Conservation (phyloP, 192 early-diverging fungal genomes). For the Gorgonomyces haynaldii region DNA sequence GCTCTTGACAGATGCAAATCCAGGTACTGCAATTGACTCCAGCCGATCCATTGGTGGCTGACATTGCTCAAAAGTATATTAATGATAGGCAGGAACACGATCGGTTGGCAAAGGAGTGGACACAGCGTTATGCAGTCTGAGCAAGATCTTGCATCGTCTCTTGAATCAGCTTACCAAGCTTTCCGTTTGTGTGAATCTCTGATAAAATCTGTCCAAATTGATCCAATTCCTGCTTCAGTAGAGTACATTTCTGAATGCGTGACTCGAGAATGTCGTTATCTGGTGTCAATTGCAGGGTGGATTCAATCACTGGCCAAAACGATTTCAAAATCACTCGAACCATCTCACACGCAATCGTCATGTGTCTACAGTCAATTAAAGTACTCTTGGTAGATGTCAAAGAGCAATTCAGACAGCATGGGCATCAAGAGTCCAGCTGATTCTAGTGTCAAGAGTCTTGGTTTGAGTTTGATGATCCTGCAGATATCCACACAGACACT, state of each 20-base stretch:
- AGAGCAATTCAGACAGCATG: slow-evolving; percentile 31
- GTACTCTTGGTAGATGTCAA: slow-evolving; percentile 47
- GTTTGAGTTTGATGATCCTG: slow-evolving; percentile 29
- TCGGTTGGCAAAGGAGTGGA: slow-evolving; percentile 82
- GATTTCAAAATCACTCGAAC: not conserved
- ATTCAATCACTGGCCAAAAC: not conserved
- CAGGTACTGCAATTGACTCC: slow-evolving; percentile 37
- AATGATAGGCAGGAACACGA: slow-evolving; percentile 80
- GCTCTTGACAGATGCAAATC: slow-evolving; percentile 88
- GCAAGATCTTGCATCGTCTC: too few species aligned
- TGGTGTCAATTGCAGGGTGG: too few species aligned
- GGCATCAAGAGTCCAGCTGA: slow-evolving; percentile 24
- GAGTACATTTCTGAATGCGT: too few species aligned
- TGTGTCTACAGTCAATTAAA: slow-evolving; percentile 6
- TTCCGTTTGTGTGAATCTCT: too few species aligned
- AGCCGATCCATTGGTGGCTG: slow-evolving; percentile 86
- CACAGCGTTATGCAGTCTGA: slow-evolving; percentile 73
- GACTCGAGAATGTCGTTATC: too few species aligned
- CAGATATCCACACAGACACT: slow-evolving; percentile 31
- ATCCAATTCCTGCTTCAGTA: too few species aligned
- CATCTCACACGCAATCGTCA: not conserved
- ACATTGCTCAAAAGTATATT: slow-evolving; percentile 83
- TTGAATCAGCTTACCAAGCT: too few species aligned
- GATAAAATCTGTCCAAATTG: too few species aligned
- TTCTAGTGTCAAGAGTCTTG: slow-evolving; percentile 35